Evolutionary conservation across 2,329 filamentous ascomycete species (phyloP), one percentile per base, ranked within the genome.

Genomic region (Colletotrichum liaoningense): DNA sequence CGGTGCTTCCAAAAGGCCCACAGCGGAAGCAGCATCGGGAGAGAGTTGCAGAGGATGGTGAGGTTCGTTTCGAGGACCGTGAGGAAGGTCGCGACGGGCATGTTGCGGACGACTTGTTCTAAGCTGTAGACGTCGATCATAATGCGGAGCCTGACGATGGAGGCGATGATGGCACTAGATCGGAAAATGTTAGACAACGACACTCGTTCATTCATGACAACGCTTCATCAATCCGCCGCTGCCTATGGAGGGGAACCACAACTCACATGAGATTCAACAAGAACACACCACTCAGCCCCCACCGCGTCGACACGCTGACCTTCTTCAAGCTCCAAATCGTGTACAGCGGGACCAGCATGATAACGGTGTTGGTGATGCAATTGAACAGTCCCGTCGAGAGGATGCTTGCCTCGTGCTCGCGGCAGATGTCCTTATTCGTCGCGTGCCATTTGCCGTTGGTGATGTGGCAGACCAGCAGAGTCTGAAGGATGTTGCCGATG

Each of bases 341-440:
- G 22, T 78, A 79, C 2, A 85, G 75, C 7, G 84, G 83, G 35
- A 85, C 77, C 12, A 80, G 46, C 55, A 85, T 76, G 66, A 85
- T 82, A 42, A 82, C 75, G 11, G 84, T 67, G 73, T 85, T 84
- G 24, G 81, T 81, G 16, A 82, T 72, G 57, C 84, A 82, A 71
- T 84, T 85, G 71, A 83, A 82, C 1, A 79, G 80, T 9, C 82
- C 82, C 63, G 83, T 82, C 49, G 80, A 81, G 57, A 84, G 82
- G 66, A 83, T 84, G n/a, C 80, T 79, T 5, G 79, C 78, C 42
- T 81, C 78, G 58, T 82, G 78, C 68, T 83, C 79, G 56, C 82
- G 82, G 64, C 84, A 85, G 2, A 78, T 79, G 28, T 80, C 77
- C 60, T 77, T 79, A 55, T 73, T 78, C 28, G 73, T 75, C 33